Evolutionary conservation across 2,329 filamentous ascomycete species (phyloP), one percentile per base, ranked within the genome.

Genomic region (Calonectria ilicicola): DNA sequence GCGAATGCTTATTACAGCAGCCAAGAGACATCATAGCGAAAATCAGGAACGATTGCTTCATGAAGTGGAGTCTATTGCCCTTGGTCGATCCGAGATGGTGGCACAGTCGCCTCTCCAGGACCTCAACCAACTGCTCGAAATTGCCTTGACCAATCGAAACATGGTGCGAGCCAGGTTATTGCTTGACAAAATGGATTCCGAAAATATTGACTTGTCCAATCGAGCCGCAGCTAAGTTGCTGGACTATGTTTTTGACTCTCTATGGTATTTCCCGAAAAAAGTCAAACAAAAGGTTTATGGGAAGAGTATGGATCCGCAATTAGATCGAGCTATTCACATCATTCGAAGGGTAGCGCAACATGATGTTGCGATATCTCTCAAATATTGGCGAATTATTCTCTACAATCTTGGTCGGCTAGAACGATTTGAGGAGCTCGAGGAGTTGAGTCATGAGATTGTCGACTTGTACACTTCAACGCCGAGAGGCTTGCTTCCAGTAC

Each of bases 371-470:
- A 80, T 86, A 35, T 83, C 83, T n/a, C 72, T 81, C 5, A 73
- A 73, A 14, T 83, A 81, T 42, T 89, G 88, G 87, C 83, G 82
- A 69, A 83, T 83, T 3, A 74, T 90, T 0, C 74, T 91, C 14
- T 84, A 83, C 47, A 83, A 82, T 47, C 83, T 90, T 3, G 85
- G 87, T 2, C 84, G 85, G 2, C 79, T 83, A n/a, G 83, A 84
- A 14, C 85, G 84, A 17, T 79, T 89, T 14, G 79, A 83, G 2
- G 86, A 88, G n/a, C 77, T 90, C 3, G 85, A 88, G 64, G 82
- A 82, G 44, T 71, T 89, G 2, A 83, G 83, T 15, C 74, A 86
- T 17, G 84, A 87, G 56, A 77, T 90, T 60, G 81, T 87, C 12
- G 78, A 85, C 21, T 72, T 85, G 47, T 86, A 87, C 74, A 75